Evolutionary conservation across 1,284 basidiomycete genomes (phyloP).

Genomic region (Termitomyces sp.): DNA sequence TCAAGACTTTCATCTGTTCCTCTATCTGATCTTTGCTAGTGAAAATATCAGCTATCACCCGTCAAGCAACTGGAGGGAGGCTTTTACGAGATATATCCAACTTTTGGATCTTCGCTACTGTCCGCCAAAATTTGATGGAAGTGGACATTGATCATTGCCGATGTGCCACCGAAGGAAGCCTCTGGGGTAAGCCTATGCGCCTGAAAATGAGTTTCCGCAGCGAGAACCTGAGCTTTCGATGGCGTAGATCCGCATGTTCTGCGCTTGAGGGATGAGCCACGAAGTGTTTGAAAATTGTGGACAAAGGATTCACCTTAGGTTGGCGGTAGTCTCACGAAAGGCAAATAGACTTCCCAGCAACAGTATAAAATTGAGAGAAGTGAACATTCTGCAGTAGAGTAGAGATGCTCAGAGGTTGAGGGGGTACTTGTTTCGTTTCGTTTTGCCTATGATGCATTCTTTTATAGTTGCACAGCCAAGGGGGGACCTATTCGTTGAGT

Average conservation of each 20-base stretch:
- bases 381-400: slow-evolving; percentile 7
- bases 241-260: slow-evolving; percentile 15
- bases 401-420: background rate
- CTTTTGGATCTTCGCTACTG: slow-evolving; percentile 1
- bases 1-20: slow-evolving; percentile 35
- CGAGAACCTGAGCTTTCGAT: slow-evolving; percentile 11
- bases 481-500: background rate
- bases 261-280: background rate
- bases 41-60: background rate
- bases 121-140: slow-evolving; percentile 13
- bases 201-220: slow-evolving; percentile 17
- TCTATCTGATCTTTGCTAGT: slow-evolving; percentile 30
- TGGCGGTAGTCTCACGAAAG: slow-evolving; percentile 6
- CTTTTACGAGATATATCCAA: slow-evolving; percentile 12
- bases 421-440: background rate
- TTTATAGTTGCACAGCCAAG: background rate
- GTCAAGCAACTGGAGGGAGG: background rate
- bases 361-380: slow-evolving; percentile 5
- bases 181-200: slow-evolving; percentile 11
- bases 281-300: no score
- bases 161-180: background rate
- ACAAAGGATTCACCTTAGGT: slow-evolving; percentile 5
- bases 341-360: slow-evolving; percentile 10
- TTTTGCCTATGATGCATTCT: background rate
- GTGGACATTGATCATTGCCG: slow-evolving; percentile 9